Evolutionary conservation across 495 filamentous ascomycete genomes (phyloP).

Genomic region (Melanomma pulvis-pyrius): DNA sequence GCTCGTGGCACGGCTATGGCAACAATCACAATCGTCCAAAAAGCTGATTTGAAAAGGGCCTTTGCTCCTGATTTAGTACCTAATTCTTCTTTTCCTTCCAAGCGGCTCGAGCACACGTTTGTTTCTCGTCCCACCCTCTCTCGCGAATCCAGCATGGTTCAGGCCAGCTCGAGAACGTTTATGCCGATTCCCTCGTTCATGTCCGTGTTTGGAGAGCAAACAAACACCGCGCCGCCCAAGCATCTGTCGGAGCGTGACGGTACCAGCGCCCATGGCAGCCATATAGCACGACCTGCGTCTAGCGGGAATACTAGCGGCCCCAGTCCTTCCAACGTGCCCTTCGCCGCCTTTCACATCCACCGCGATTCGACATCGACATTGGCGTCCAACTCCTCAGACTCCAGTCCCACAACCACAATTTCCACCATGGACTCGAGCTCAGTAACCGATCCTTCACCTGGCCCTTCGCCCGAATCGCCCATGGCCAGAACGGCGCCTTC

Average conservation of each 20-base stretch:
- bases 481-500: conserved; percentile 61
- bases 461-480: conserved; percentile 87
- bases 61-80: conserved; percentile 33
- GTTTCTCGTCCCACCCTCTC: conserved; percentile 3
- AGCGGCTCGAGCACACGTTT: conserved; percentile 34
- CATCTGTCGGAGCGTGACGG: conserved; percentile 24
- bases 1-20: conserved; percentile 23
- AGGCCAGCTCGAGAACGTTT: conserved; percentile 33
- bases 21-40: conserved; percentile 26
- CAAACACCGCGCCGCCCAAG: conserved; percentile 19
- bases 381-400: conserved; percentile 83
- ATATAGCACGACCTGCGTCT: conserved; percentile 33
- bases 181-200: conserved; percentile 43
- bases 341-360: conserved; percentile 51
- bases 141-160: conserved; percentile 39
- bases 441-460: conserved; percentile 86
- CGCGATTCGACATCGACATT: conserved; percentile 76
- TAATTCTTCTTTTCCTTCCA: conserved; percentile 38
- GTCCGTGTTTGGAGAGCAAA: conserved; percentile 43
- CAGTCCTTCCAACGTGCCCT: conserved; percentile 18
- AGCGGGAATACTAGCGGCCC: conserved; percentile 30
- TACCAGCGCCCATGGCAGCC: conserved; percentile 25
- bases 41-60: conserved; percentile 43
- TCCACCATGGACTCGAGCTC: conserved; percentile 89
- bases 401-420: conserved; percentile 93